phyloP scores from a whole-genome alignment of 2,329 filamentous ascomycete genomes.

The Simplicillium aogashimaense region DNA sequence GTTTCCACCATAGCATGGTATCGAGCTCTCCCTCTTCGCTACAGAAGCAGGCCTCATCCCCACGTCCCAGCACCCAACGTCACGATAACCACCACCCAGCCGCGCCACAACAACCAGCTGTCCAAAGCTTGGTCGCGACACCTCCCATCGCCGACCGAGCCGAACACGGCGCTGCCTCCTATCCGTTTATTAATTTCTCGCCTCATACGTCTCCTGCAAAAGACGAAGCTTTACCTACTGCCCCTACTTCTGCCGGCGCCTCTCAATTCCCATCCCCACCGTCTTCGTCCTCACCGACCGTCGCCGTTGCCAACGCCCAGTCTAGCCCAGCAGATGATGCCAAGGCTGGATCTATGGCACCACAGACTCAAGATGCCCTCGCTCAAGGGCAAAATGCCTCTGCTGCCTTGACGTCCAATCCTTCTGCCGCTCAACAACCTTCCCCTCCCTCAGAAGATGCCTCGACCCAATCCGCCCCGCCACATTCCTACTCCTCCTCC shows the following conservation, averaged over 20 bases:
- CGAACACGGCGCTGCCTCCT: not conserved
- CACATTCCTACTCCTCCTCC: constrained; percentile 25
- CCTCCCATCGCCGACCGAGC: constrained; percentile 1
- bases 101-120: not conserved
- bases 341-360: constrained; percentile 38
- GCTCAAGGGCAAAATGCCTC: constrained; percentile 3
- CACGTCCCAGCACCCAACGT: constrained; percentile 16
- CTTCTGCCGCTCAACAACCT: constrained; percentile 15
- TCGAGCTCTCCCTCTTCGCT: constrained; percentile 27
- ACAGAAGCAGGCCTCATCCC: constrained; percentile 30
- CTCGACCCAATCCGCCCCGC: constrained; percentile 9
- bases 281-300: constrained; percentile 40
- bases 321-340: constrained; percentile 24
- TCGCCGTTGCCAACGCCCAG: constrained; percentile 22
- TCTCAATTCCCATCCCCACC: constrained; percentile 44
- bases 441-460: constrained; percentile 25
- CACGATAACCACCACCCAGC: constrained; percentile 9
- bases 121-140: not conserved
- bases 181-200: not conserved
- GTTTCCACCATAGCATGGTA: constrained; percentile 62
- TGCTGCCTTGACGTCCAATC: not conserved
- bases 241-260: constrained; percentile 26
- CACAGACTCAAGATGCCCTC: constrained; percentile 15
- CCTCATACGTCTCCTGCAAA: constrained; percentile 6
- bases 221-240: constrained; percentile 7